phyloP scores from a whole-genome alignment of 2,329 filamentous ascomycete species.

The Purpureocillium takamizusanense region DNA sequence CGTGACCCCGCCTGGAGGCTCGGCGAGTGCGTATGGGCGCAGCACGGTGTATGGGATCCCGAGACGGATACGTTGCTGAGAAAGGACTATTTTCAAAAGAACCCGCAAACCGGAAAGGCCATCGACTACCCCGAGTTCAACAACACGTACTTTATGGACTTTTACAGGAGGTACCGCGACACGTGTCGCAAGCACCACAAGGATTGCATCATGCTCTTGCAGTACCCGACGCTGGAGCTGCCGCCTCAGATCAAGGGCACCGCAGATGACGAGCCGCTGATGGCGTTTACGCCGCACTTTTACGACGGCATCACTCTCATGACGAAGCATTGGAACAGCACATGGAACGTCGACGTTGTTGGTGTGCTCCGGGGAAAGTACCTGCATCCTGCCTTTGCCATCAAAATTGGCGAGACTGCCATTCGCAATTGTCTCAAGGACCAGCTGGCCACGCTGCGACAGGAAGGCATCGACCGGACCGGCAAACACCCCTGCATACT shows the following conservation, averaged over 20 bases:
- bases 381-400: constrained; percentile 77
- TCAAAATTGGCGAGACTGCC: constrained; percentile 86
- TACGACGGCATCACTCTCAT: constrained; percentile 95
- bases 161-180: constrained; percentile 68
- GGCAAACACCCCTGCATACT: constrained; percentile 83
- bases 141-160: constrained; percentile 83
- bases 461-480: constrained; percentile 83
- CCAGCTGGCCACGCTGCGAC: constrained; percentile 71
- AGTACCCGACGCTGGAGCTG: constrained; percentile 85
- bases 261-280: constrained; percentile 74
- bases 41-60: constrained; percentile 92
- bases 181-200: constrained; percentile 69
- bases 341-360: constrained; percentile 94
- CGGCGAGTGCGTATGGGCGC: constrained; percentile 93
- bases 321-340: constrained; percentile 97
- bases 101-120: constrained; percentile 62
- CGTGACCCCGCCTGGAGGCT: constrained; percentile 82
- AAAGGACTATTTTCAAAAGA: constrained; percentile 81
- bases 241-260: constrained; percentile 84
- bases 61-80: constrained; percentile 64
- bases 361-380: constrained; percentile 87
- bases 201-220: constrained; percentile 78
- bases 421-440: constrained; percentile 90
- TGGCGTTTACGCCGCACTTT: constrained; percentile 91
- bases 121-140: constrained; percentile 82